Evolutionary conservation across 2,329 filamentous ascomycete genomes (phyloP), one percentile per base, ranked within the genome.

Genomic region (Colletotrichum orbiculare): DNA sequence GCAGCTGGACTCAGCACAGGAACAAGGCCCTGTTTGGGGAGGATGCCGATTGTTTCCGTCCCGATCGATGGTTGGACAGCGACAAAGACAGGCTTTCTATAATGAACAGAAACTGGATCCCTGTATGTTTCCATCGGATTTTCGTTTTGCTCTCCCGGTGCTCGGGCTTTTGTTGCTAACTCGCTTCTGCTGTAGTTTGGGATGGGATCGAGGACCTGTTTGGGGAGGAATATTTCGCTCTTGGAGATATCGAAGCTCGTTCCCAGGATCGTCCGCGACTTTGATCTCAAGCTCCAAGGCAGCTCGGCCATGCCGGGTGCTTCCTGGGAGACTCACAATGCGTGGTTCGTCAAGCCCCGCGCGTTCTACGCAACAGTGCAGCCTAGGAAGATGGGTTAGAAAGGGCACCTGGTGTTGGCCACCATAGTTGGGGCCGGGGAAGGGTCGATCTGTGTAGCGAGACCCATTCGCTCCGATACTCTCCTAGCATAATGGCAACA

Each of bases 241-340:
- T 67, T 83, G 55, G 81, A 83, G 68, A 78, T 83, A 56, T 73
- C 71, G 4, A 82, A 81, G 67, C 56, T 82, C 13, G 72, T 82
- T 3, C 80, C 80, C 1, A 69, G 75, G 13, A 61, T 79, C 2
- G 55, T 79, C 11, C 71, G 70, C 7, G 71, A 73, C 8, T 79
- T 78, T 54, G 72, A 77, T 12, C 74, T 79, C 45, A 68, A 73
- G 49, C 69, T 77, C 4, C 54, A 63, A 8, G 66, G 66, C 8
- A 42, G 45, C 1, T 15, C 68, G 7, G 25, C 12, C 4, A 11
- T 39, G 2, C 49, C 48, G 0, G 68, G 67, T 2, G 39, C 45
- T 0, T 54, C 50, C 8, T 80, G 79, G 78, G 61, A 73, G 0
- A 77, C 76, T 6, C 64, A 71, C 38, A 81, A 80, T 15, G 70